Evolutionary conservation across 805 yeast species (phyloP), one percentile per base, ranked within the genome.

Genomic region (Phaffomyces thermotolerans): DNA sequence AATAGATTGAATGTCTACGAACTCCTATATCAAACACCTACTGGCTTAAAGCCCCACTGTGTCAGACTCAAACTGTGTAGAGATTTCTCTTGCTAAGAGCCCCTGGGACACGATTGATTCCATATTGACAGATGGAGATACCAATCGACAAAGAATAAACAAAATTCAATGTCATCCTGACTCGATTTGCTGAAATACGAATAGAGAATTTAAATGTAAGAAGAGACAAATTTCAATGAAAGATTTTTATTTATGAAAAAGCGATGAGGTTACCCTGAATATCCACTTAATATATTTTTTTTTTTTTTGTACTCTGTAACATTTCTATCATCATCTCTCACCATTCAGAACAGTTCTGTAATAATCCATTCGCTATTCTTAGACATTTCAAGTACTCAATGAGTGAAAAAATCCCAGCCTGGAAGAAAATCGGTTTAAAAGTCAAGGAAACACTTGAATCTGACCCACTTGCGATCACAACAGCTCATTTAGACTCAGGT

Each of bases 381-480:
- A n/a, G 7, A 15, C 18, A 17, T 3, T 15, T 1, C 18, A 31
- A 8, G 13, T 9, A 6, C 14, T 6, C 7, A 8, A 58, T 57
- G 61, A 36, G 50, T 12, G 56, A 51, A 31, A 57, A 54, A 51
- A 62, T 76, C n/a, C 95, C 95, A 33, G 95, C 95, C 1, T 85
- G 95, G 95, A 85, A 85, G 60, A 71, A 79, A 53, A 69, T 81
- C 8, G 95, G 95, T 25, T 71, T 86, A 35, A 68, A 78, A 53
- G 79, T 82, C 43, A 72, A 78, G 51, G 67, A 72, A 36, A 67
- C 68, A 7, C 50, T 68, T 4, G 66, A 64, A 4, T 59, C 62
- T 14, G 81, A 76, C 50, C 78, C 75, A 1, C 58, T 72, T 36
- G 66, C 69, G 2, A 53, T 67, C 2, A 55, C 73, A 1, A 46